Percentiles rank a stretch among this genome's conserved stretches.
phyloP scores from a whole-genome alignment of 352 stramenopile species.

The Phytophthora pini region DNA sequence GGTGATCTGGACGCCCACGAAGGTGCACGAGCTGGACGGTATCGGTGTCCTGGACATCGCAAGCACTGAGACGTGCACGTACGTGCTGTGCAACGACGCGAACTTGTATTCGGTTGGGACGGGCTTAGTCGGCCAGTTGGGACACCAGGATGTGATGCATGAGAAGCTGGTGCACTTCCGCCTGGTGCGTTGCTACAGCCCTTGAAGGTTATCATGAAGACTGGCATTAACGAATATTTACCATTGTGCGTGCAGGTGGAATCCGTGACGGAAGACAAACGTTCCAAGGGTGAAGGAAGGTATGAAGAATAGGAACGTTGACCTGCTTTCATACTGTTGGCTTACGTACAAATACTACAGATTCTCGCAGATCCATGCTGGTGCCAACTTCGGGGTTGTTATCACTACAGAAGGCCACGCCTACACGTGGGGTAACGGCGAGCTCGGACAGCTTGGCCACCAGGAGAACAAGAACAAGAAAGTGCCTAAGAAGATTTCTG shows the following conservation, averaged over 20 bases:
- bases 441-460: slow-evolving; percentile 79
- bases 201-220: neutral
- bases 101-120: slow-evolving; percentile 83
- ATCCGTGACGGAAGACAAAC: slow-evolving; percentile 75
- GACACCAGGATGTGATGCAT: slow-evolving; percentile 79
- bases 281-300: slow-evolving; percentile 77
- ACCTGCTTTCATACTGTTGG: neutral
- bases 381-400: slow-evolving; percentile 65
- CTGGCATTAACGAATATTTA: slow-evolving; percentile 9
- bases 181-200: slow-evolving; percentile 46
- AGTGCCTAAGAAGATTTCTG: slow-evolving; percentile 85
- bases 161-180: slow-evolving; percentile 83
- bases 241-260: slow-evolving; percentile 51
- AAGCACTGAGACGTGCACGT: slow-evolving; percentile 65
- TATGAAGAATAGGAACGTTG: slow-evolving; percentile 18
- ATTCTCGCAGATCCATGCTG: slow-evolving; percentile 62
- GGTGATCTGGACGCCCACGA: slow-evolving; percentile 63
- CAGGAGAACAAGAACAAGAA: slow-evolving; percentile 91
- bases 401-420: slow-evolving; percentile 69
- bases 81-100: slow-evolving; percentile 70
- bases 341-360: slow-evolving; percentile 28
- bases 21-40: slow-evolving; percentile 63
- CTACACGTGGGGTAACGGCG: slow-evolving; percentile 84
- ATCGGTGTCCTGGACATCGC: slow-evolving; percentile 75
- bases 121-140: slow-evolving; percentile 63